Evolutionary conservation across 768 basidiomycete genomes (phyloP), one percentile per base, ranked within the genome.

Genomic region (Multifurca ochricompacta): DNA sequence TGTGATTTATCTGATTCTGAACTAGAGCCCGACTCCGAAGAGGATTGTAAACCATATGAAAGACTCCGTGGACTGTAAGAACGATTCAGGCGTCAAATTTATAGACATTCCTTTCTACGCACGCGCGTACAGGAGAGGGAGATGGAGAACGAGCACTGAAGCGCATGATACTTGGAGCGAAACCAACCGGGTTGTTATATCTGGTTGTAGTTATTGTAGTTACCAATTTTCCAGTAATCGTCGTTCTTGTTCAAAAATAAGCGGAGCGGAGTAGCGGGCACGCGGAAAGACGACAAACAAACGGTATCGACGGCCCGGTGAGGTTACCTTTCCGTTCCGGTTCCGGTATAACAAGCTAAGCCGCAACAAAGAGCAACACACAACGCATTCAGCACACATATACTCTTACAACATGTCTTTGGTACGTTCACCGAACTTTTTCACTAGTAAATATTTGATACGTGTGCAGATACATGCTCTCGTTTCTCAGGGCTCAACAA

Each of bases 381-480:
- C 34, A 34, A 21, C 32, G 13, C 16, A 18, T 32, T 34, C 27
- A 3, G 13, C 21, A 14, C 1, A 34, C 49, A 36, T 42, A 23
- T 31, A 25, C 25, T 48, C 39, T 18, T 45, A 18, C 19, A 48
- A 43, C 41, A 58, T 58, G 57, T 58, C 57, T 49, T 41, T 58
- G 8, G 57, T 58, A 14, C 30, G 42, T 52, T 7, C 32, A 37
- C 14, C 6, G 28, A 25, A 39, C 6, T 4, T 51, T 19, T 23
- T 4, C n/a, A n/a, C 48, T 48, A 8, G 19, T n/a, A 18, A 19
- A 21, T n/a, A 14, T 27, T 36, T 25, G 14, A 18, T 25, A 49
- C 43, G 34, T 25, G 3, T 27, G 2, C 47, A 88, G 86, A 85
- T 94, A 60, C 90, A 93, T 60, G 87, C 89, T 35, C 76, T 93